Evolutionary conservation across 1,284 basidiomycete genomes (phyloP), one percentile per base, ranked within the genome.

Genomic region (Irpex rosettiformis): DNA sequence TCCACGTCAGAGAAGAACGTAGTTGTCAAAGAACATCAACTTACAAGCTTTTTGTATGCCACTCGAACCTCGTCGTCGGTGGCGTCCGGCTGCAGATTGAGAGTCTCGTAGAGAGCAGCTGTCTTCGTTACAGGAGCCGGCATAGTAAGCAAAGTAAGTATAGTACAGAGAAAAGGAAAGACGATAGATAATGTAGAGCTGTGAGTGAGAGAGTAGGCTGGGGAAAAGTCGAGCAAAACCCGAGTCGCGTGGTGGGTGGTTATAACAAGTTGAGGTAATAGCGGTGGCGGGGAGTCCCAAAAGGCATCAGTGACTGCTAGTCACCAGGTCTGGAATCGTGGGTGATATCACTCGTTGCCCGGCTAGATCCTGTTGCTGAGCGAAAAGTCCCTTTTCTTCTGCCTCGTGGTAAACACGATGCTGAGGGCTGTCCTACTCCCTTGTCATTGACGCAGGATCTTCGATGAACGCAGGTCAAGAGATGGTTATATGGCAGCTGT

Each of bases 31-130:
- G 58, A n/a, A 56, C 56, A 54, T 3, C 22, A 29, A 70, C 79
- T 28, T 61, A 86, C 88, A 81, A 88, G 85, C 70, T 87, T 89
- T 79, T 89, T 90, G 77, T 91, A 91, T 1, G 88, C 89, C 63
- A 85, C 88, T 73, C 95, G 96, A 68, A 98, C 88, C 22, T 93
- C 88, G 65, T 91, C 87, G 16, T 82, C 81, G 18, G 71, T 70
- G 5, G 83, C 65, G 60, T 69, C 64, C 22, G 65, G 61, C 16
- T 62, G 60, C 55, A 73, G 61, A 57, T 65, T 70, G 52, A 73
- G 65, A 49, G 66, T 62, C 58, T 69, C 64, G 58, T 67, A 69
- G 57, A 66, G 63, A 56, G 63, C 65, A 25, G 48, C 48, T 48
- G 62, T 64, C 40, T 63, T 61, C 7, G 60, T 55, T 27, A 63